Evolutionary conservation across 2,329 filamentous ascomycete species (phyloP).

Genomic region (Parastagonospora nodorum): DNA sequence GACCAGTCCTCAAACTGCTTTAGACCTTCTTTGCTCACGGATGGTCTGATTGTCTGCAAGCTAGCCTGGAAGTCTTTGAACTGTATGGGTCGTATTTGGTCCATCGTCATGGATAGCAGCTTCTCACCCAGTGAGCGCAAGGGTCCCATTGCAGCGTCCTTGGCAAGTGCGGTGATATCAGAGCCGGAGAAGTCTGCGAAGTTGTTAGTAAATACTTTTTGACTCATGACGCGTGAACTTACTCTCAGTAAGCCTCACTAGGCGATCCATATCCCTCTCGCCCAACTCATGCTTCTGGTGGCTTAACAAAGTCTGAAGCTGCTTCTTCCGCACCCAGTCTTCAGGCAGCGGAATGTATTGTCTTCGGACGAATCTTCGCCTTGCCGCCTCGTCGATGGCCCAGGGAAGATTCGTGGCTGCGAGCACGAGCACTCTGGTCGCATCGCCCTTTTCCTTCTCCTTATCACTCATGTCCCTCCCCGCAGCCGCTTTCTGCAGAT

Average conservation of each 20-base stretch:
- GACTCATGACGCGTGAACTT: slow-evolving; percentile 35
- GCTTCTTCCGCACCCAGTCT: slow-evolving; percentile 75
- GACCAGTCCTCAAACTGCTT: slow-evolving; percentile 96
- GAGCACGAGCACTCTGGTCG: slow-evolving; percentile 86
- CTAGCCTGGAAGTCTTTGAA: slow-evolving; percentile 84
- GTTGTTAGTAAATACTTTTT: slow-evolving; percentile 1
- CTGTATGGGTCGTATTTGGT: slow-evolving; percentile 87
- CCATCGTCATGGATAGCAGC: slow-evolving; percentile 87
- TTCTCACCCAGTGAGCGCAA: slow-evolving; percentile 88
- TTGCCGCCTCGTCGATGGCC: slow-evolving; percentile 95
- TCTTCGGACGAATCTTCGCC: slow-evolving; percentile 85
- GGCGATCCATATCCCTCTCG: slow-evolving; percentile 70
- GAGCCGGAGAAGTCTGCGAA: slow-evolving; percentile 91
- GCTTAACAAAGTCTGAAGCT: slow-evolving; percentile 78
- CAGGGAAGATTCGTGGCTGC: slow-evolving; percentile 96
- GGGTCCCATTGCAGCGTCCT: slow-evolving; percentile 97
- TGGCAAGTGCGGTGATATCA: slow-evolving; percentile 94
- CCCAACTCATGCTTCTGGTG: slow-evolving; percentile 85
- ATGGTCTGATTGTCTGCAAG: slow-evolving; percentile 82
- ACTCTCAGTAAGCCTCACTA: slow-evolving; percentile 88
- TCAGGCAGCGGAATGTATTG: slow-evolving; percentile 97
- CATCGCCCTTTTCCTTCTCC: slow-evolving; percentile 75
- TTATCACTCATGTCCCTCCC: slow-evolving; percentile 73
- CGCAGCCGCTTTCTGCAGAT: slow-evolving; percentile 87
- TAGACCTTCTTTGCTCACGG: slow-evolving; percentile 82